Base-by-base conservation (phyloP, 140 eudicot genomes). In the Bidens hawaiensis region DNA sequence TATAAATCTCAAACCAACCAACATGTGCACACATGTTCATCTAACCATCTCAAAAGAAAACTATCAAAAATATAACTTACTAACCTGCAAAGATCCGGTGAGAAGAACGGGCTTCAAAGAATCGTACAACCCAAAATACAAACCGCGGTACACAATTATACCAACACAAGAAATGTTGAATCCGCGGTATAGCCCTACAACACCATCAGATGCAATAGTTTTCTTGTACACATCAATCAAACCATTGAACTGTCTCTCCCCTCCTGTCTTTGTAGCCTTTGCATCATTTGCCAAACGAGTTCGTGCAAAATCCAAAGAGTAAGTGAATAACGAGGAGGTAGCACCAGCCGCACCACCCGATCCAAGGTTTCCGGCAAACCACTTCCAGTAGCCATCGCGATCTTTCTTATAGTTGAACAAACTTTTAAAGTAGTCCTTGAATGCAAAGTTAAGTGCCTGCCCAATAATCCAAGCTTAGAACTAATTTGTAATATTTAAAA, bases 171-270 rank as follows among this genome's bases (percentile, higher is more conserved):
- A 81, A 30, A 81, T 80, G 69, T 76, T 83, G 68, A 83, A 83
- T 74, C 90, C 90, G 48, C 90, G 90, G 15, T 83, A 80, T 23
- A 83, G 70, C n/a, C 90, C 90, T 47, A 78, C 84, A 71, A 83
- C 23, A 16, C 90, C 86, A 54, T 83, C 90, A 11, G 84, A 66
- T 43, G 86, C 79, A 1, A 77, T 5, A 17, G 90, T 83, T 48
- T 83, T 83, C 76, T 62, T 76, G 61, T 83, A 83, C 1, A 83
- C 89, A 68, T 82, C 89, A 12, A 82, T 25, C 73, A 78, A 49
- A 5, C 89, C 89, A 50, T 83, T 79, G 15, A 83, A 79, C 13
- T 83, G 90, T 64, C 86, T 73, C 58, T 74, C 83, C 60, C 86
- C 86, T 41, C 90, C 85, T 21, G 62, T 66, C 69, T 76, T 83